phyloP scores from a whole-genome alignment of 2,329 filamentous ascomycete genomes.

The Emericellopsis cladophorae region DNA sequence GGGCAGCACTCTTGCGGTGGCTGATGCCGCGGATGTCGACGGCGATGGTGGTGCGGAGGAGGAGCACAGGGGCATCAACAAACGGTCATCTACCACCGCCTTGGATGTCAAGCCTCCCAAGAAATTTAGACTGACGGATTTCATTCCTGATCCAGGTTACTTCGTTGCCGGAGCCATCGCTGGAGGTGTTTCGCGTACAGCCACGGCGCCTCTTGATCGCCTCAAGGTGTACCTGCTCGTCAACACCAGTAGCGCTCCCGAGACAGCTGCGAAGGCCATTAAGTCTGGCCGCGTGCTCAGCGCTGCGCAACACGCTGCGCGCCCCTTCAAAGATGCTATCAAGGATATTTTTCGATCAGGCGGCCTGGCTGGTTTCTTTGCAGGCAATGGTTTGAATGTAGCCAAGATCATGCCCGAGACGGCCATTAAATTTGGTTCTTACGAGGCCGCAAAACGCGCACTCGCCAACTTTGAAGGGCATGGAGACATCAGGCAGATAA shows the following conservation, averaged over 20 bases:
- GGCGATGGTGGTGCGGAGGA: not conserved
- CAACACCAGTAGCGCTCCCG: slow-evolving; percentile 47
- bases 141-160: slow-evolving; percentile 87
- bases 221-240: slow-evolving; percentile 96
- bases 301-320: slow-evolving; percentile 52
- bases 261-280: slow-evolving; percentile 49
- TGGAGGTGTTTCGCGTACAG: slow-evolving; percentile 87
- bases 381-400: slow-evolving; percentile 92
- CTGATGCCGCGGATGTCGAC: slow-evolving; percentile 6
- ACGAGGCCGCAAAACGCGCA: slow-evolving; percentile 84
- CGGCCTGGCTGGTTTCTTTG: slow-evolving; percentile 81
- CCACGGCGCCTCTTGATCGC: slow-evolving; percentile 90
- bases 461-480: slow-evolving; percentile 83
- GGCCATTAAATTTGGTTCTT: slow-evolving; percentile 95
- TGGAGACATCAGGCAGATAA: slow-evolving; percentile 65
- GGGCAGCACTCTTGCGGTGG: not conserved
- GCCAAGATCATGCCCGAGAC: slow-evolving; percentile 98
- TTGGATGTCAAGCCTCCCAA: slow-evolving; percentile 19
- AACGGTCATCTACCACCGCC: slow-evolving; percentile 18
- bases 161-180: slow-evolving; percentile 92
- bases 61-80: slow-evolving; percentile 4
- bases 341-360: slow-evolving; percentile 75
- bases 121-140: slow-evolving; percentile 47
- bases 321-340: slow-evolving; percentile 60
- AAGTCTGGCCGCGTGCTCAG: slow-evolving; percentile 56